Evolutionary conservation across 345 rosid genomes (phyloP), one percentile per base, ranked within the genome.

Genomic region (Eutrema japonicum): DNA sequence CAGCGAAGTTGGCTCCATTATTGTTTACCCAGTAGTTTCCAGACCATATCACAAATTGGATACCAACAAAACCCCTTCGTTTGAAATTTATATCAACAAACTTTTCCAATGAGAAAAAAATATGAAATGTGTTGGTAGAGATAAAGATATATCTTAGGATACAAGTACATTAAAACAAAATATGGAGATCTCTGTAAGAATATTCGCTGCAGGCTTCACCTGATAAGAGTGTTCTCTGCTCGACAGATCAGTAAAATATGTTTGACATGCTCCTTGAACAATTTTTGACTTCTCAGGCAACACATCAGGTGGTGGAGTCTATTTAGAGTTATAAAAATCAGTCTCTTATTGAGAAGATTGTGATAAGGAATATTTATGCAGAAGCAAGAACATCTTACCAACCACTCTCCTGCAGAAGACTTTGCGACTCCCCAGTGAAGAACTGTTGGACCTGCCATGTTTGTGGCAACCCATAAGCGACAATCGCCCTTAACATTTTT

Each of bases 361-460:
- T 30, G 40, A 36, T 40, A 38, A 54, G 14, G 4, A 64, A 56
- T 22, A 70, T 53, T 1, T 4, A 8, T 30, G 64, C n/a, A 54
- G 16, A 66, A 35, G 68, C 26, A 68, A 66, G 53, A 65, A 77
- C 52, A 41, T 77, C 87, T 66, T 78, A 85, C 87, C 89, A 82
- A 77, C 89, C 89, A 87, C 79, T 85, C 89, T 72, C 77, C 84
- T 59, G 70, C 65, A 33, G 80, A 82, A 33, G 76, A 80, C 81
- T 85, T 79, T 42, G 87, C 76, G 27, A 87, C 75, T 46, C 85
- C 87, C 92, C 89, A 85, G 51, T 87, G 87, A 70, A 87, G 87
- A 76, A 85, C 69, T 42, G 83, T 57, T 70, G 83, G 74, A 54
- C 87, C 87, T 77, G 74, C 70, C 78, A 77, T 61, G 71, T 85